These are phyloP conservation scores for Suillus tomentosus DNA, from an alignment of 768 basidiomycete species.

Conservation along the genomic window DNA sequence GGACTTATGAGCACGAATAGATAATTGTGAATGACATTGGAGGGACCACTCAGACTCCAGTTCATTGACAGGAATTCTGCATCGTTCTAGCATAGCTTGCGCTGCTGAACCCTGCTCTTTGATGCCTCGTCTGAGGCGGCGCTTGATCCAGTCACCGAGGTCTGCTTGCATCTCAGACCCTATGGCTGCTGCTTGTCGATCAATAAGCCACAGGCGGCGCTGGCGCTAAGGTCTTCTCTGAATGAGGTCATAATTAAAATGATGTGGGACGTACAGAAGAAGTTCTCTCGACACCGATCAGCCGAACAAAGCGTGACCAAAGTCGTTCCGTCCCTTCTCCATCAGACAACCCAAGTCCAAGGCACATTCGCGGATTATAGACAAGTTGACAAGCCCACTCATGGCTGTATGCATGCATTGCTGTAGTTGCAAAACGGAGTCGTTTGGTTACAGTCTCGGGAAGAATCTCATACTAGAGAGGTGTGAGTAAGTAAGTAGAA, in stretches of 20 bases:
- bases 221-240: constrained; percentile 17
- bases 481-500: neutral
- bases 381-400: constrained; percentile 32
- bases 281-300: constrained; percentile 36
- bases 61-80: neutral
- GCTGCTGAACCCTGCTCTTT: constrained; percentile 11
- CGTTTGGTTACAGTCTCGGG: constrained; percentile 18
- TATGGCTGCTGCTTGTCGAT: constrained; percentile 32
- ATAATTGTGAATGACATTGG: constrained; percentile 10
- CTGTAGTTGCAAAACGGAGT: constrained; percentile 34
- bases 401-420: constrained; percentile 43
- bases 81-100: neutral
- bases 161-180: constrained; percentile 27
- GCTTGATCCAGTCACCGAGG: constrained; percentile 36
- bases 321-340: constrained; percentile 20
- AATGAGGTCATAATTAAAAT: neutral
- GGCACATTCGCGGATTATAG: constrained; percentile 27
- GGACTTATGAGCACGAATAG: constrained; percentile 10
- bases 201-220: constrained; percentile 35
- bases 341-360: constrained; percentile 13
- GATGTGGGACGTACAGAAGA: constrained; percentile 32
- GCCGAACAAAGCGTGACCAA: constrained; percentile 36
- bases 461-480: constrained; percentile 32
- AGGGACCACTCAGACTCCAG: constrained; percentile 8
- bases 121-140: constrained; percentile 23